Evolutionary conservation across 148 eudicot species (phyloP).

Genomic region (Camellia sinensis): DNA sequence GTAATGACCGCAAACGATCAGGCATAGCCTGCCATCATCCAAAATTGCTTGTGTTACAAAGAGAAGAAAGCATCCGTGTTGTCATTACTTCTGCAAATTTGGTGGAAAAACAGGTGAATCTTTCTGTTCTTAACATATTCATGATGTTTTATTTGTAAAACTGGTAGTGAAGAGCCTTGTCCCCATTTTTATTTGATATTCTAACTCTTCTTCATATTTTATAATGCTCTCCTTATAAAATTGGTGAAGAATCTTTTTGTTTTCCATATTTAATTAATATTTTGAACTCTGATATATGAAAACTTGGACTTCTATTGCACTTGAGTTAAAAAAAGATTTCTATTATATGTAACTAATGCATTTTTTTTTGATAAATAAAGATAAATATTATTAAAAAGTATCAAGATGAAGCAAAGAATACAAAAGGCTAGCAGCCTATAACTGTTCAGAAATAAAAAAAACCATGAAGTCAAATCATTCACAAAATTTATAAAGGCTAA

Average conservation of each 20-base stretch:
- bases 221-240: neutral
- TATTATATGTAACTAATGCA: neutral
- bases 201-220: neutral
- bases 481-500: too few relatives aligned
- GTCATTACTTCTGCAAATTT: constrained; percentile 87
- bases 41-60: constrained; percentile 74
- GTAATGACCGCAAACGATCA: constrained; percentile 61
- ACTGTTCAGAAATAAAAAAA: too few relatives aligned
- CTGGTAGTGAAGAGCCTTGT: neutral
- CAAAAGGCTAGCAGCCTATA: too few relatives aligned
- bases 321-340: neutral
- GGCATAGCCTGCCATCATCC: constrained; percentile 98
- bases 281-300: neutral
- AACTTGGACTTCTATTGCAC: neutral
- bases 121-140: neutral
- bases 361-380: neutral
- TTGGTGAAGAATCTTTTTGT: neutral
- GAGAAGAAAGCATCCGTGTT: constrained; percentile 71
- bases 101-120: constrained; percentile 70
- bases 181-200: neutral
- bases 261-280: neutral
- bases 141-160: neutral
- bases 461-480: too few relatives aligned
- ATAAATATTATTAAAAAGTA: too few relatives aligned
- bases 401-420: too few relatives aligned